Evolutionary conservation across 148 eudicot genomes (phyloP).

Genomic region (Talinum fruticosum): DNA sequence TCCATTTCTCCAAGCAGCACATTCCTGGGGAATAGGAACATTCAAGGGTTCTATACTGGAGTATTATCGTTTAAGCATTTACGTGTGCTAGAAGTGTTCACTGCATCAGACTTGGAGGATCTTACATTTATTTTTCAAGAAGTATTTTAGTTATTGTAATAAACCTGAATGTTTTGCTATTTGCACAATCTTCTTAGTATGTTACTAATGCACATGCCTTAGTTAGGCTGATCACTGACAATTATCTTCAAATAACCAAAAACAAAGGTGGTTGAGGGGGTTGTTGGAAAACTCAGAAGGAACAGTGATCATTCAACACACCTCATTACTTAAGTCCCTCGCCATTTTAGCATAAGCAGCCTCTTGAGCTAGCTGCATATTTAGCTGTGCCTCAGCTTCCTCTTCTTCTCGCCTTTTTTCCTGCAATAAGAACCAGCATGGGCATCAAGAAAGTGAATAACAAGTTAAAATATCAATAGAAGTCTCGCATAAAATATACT

Average conservation of each 20-base stretch:
- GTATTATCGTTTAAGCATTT: background rate
- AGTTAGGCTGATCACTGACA: background rate
- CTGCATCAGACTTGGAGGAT: background rate
- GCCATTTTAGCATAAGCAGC: slow-evolving; percentile 66
- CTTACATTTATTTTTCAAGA: background rate
- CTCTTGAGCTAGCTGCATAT: slow-evolving; percentile 63
- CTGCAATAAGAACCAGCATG: slow-evolving; percentile 31
- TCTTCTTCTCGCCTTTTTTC: slow-evolving; percentile 67
- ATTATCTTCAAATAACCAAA: background rate
- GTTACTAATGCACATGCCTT: background rate
- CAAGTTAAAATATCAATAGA: background rate
- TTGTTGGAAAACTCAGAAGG: background rate
- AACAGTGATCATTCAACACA: slow-evolving; percentile 5
- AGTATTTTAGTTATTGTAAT: background rate
- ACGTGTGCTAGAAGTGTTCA: background rate
- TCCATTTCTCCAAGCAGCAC: too few relatives aligned
- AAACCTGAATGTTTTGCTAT: background rate
- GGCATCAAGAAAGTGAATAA: background rate
- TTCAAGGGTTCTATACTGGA: background rate
- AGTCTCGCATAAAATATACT: background rate
- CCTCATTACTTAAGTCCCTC: slow-evolving; percentile 70
- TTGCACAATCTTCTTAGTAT: background rate
- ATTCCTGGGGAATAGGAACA: too few relatives aligned
- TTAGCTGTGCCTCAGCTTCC: slow-evolving; percentile 55
- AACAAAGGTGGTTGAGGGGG: background rate